Evolutionary conservation across 495 filamentous ascomycete species (phyloP).

Genomic region (Copromyces sp.): DNA sequence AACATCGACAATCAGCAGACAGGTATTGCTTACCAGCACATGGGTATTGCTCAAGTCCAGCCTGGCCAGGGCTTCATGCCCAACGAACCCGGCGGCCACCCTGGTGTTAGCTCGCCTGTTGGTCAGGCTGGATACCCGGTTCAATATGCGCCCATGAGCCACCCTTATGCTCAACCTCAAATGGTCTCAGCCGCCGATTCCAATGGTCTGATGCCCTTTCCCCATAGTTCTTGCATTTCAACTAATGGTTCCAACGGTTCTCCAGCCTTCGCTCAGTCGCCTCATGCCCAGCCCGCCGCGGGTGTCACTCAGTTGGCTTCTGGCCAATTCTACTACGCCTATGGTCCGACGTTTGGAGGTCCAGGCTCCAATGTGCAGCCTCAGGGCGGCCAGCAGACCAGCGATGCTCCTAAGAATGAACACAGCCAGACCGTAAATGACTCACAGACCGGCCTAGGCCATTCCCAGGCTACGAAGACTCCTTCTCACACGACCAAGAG

Average conservation of each 20-base stretch:
- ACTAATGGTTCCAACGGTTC: background rate
- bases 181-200: background rate
- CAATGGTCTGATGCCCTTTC: background rate
- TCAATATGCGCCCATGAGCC: background rate
- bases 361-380: background rate
- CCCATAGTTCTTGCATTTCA: background rate
- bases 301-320: background rate
- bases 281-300: background rate
- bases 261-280: background rate
- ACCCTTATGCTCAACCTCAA: background rate
- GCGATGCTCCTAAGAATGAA: background rate
- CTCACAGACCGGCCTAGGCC: background rate
- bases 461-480: background rate
- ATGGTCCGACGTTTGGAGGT: background rate
- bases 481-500: conserved; percentile 10
- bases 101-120: background rate
- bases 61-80: background rate
- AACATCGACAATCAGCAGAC: background rate
- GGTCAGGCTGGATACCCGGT: background rate
- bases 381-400: background rate
- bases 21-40: background rate
- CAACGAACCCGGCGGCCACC: background rate
- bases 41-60: background rate
- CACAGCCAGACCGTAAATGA: background rate
- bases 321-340: background rate